These are phyloP conservation scores for Tylopilus felleus DNA, from an alignment of 768 basidiomycete genomes.

Conservation along the genomic window DNA sequence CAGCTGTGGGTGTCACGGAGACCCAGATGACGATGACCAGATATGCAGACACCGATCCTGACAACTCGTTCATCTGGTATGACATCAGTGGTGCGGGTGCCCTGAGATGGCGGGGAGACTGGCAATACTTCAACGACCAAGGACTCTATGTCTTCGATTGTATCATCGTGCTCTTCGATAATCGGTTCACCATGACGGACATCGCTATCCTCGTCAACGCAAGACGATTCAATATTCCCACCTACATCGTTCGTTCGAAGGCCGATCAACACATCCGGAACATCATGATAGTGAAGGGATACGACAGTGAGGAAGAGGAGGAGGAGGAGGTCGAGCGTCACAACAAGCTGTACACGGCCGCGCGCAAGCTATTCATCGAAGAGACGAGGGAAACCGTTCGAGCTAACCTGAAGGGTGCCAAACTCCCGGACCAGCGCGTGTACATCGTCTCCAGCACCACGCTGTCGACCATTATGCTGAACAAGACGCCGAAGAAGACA, in stretches of 20 bases:
- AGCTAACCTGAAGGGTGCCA: conserved; percentile 18
- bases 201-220: conserved; percentile 13
- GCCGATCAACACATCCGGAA: conserved; percentile 23
- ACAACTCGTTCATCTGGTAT: too few relatives aligned
- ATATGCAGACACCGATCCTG: too few relatives aligned
- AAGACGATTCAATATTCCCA: conserved; percentile 9
- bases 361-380: too few relatives aligned
- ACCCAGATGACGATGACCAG: too few relatives aligned
- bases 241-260: conserved; percentile 23
- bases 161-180: conserved; percentile 22
- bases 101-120: too few relatives aligned
- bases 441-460: conserved; percentile 25
- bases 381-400: conserved; percentile 16
- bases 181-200: conserved; percentile 23
- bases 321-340: conserved; percentile 11
- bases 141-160: conserved; percentile 27
- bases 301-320: conserved; percentile 18
- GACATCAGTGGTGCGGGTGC: too few relatives aligned
- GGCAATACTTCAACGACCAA: conserved; percentile 22
- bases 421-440: conserved; percentile 25
- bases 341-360: conserved; percentile 6
- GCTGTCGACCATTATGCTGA: conserved; percentile 17
- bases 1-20: too few relatives aligned
- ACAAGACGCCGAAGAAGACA: conserved; percentile 14
- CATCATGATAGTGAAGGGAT: conserved; percentile 17